A percentile compares a stretch with the other conserved stretches of the same genome.
Evolutionary conservation across 768 basidiomycete species (phyloP).

Genomic region (Dendrothele bispora): DNA sequence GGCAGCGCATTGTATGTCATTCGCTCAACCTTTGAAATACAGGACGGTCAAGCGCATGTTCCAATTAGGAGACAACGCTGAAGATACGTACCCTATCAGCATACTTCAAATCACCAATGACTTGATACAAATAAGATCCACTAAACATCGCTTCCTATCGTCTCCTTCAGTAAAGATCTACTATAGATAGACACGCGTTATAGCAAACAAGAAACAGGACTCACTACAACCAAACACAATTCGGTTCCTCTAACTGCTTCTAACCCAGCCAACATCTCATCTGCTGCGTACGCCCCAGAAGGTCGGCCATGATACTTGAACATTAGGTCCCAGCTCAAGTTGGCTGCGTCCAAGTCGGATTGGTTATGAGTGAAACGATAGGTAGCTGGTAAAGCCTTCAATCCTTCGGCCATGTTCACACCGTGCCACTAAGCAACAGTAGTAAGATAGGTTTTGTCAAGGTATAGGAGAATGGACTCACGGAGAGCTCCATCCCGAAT

Average conservation of each 20-base stretch:
- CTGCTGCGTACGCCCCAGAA: slow-evolving; percentile 54
- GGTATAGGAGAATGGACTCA: too few relatives aligned
- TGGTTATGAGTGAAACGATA: slow-evolving; percentile 58
- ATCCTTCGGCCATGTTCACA: slow-evolving; percentile 58
- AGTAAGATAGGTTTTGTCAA: not conserved
- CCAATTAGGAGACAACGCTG: not conserved
- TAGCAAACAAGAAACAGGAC: slow-evolving; percentile 12
- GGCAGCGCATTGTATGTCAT: slow-evolving; percentile 54
- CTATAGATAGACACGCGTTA: not conserved
- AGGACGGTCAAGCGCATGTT: not conserved
- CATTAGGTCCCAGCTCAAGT: slow-evolving; percentile 52
- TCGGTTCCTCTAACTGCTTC: slow-evolving; percentile 55
- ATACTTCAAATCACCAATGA: slow-evolving; percentile 53
- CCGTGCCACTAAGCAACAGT: slow-evolving; percentile 48
- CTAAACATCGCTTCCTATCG: slow-evolving; percentile 66
- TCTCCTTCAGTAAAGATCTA: too few relatives aligned
- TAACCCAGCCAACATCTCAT: slow-evolving; percentile 55
- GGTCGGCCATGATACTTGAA: slow-evolving; percentile 61
- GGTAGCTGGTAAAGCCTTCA: slow-evolving; percentile 55
- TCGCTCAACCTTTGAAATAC: slow-evolving; percentile 34
- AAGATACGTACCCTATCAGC: slow-evolving; percentile 38
- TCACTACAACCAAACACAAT: slow-evolving; percentile 51
- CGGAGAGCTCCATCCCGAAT: slow-evolving; percentile 7
- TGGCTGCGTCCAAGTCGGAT: slow-evolving; percentile 51
- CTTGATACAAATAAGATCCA: slow-evolving; percentile 55